phyloP scores from a whole-genome alignment of 2,329 filamentous ascomycete genomes.

The Ophiobolus disseminans region DNA sequence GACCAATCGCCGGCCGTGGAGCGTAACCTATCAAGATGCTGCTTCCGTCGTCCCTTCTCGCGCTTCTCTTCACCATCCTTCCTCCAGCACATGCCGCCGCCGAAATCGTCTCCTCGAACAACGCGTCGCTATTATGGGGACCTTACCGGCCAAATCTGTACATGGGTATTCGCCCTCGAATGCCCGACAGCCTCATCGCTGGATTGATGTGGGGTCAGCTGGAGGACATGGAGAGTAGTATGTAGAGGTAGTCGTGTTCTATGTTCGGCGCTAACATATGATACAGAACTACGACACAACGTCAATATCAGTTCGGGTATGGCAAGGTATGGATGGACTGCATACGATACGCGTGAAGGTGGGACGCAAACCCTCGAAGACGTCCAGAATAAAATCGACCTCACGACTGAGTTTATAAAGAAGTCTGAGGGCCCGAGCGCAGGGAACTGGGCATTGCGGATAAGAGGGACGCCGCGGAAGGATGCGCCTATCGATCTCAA shows the following conservation, averaged over 20 bases:
- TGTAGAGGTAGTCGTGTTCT: constrained; percentile 39
- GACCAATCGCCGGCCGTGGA: constrained; percentile 7
- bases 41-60: constrained; percentile 27
- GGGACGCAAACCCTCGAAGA: constrained; percentile 90
- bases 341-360: constrained; percentile 86
- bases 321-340: constrained; percentile 94
- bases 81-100: constrained; percentile 15
- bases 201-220: constrained; percentile 89
- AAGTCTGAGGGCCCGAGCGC: constrained; percentile 82
- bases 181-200: constrained; percentile 79
- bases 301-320: constrained; percentile 94
- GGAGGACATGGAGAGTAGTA: constrained; percentile 79
- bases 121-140: constrained; percentile 91
- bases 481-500: constrained; percentile 70
- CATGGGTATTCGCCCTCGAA: constrained; percentile 82
- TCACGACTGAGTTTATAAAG: constrained; percentile 92
- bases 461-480: constrained; percentile 77
- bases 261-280: constrained; percentile 11
- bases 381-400: constrained; percentile 80
- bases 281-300: constrained; percentile 75
- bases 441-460: constrained; percentile 86
- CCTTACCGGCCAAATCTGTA: constrained; percentile 93
- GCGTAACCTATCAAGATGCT: constrained; percentile 17
- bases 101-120: constrained; percentile 49
- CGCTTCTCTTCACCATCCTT: constrained; percentile 22